Percentiles rank a stretch among this genome's conserved stretches.
Conservation (phyloP, 73 alveolate genomes). For the Paramecium primaurelia region DNA sequence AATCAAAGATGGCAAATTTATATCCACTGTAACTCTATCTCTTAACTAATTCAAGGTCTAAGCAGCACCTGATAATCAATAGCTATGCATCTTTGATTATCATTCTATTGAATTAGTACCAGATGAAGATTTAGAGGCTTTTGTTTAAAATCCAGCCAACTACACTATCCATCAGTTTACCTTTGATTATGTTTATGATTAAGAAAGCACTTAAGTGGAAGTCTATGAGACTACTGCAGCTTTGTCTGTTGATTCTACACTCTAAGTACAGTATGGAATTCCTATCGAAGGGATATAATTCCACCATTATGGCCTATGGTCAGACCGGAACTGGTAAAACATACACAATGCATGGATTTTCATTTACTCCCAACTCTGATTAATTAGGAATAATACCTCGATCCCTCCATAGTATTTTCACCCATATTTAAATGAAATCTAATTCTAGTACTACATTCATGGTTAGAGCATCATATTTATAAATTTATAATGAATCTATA, state of each 20-base stretch:
- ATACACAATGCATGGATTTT: slow-evolving; percentile 89
- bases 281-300: slow-evolving; percentile 70
- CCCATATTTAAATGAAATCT: slow-evolving; percentile 66
- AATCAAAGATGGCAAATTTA: slow-evolving; percentile 69
- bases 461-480: slow-evolving; percentile 81
- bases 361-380: slow-evolving; percentile 60
- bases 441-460: slow-evolving; percentile 74
- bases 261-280: slow-evolving; percentile 50
- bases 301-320: slow-evolving; percentile 81
- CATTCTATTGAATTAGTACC: slow-evolving; percentile 72
- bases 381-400: slow-evolving; percentile 76
- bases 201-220: slow-evolving; percentile 69
- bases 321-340: slow-evolving; percentile 95
- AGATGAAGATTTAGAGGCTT: slow-evolving; percentile 70
- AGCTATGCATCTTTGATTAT: slow-evolving; percentile 75
- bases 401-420: slow-evolving; percentile 73
- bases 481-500: slow-evolving; percentile 91
- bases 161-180: slow-evolving; percentile 74
- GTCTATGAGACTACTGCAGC: slow-evolving; percentile 77
- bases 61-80: slow-evolving; percentile 71
- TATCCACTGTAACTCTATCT: slow-evolving; percentile 68
- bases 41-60: not conserved
- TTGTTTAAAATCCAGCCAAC: slow-evolving; percentile 48
- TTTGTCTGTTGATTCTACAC: slow-evolving; percentile 71
- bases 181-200: slow-evolving; percentile 81